A percentile compares a stretch with the other conserved stretches of the same genome.
These are phyloP conservation scores for Dothiorella sarmentorum DNA, from an alignment of 2,329 filamentous ascomycete species.

Conservation along the genomic window DNA sequence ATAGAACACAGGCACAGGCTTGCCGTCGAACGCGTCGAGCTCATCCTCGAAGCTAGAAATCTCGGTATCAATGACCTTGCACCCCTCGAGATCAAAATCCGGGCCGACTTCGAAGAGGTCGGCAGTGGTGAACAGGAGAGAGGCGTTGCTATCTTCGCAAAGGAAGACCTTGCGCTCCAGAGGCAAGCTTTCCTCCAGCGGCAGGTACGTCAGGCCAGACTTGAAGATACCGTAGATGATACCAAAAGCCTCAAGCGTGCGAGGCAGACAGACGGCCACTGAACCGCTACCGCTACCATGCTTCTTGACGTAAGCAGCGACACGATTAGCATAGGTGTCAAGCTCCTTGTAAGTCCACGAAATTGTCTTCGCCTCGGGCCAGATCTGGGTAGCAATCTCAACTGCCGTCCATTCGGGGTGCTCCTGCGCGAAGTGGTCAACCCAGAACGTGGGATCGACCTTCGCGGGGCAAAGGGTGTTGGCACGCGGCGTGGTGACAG, in stretches of 20 bases:
- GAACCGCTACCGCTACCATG: constrained; percentile 36
- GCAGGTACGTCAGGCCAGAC: constrained; percentile 35
- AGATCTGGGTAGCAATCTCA: constrained; percentile 58
- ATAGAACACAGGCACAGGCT: neutral
- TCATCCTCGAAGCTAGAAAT: neutral
- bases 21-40: neutral
- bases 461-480: constrained; percentile 54
- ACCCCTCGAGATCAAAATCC: constrained; percentile 22
- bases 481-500: constrained; percentile 59
- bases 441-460: constrained; percentile 66
- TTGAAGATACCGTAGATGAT: constrained; percentile 44
- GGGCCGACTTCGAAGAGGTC: constrained; percentile 22
- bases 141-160: constrained; percentile 24
- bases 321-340: constrained; percentile 6
- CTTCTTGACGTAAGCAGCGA: constrained; percentile 45
- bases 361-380: constrained; percentile 48
- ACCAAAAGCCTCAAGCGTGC: constrained; percentile 74
- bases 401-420: constrained; percentile 63
- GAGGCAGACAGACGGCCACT: constrained; percentile 73
- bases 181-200: constrained; percentile 37
- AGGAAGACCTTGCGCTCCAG: constrained; percentile 35
- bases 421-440: constrained; percentile 57
- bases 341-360: constrained; percentile 29
- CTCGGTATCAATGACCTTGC: constrained; percentile 19
- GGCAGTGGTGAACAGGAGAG: constrained; percentile 13